phyloP scores from a whole-genome alignment of 176 grass and related monocot species.

The Puya raimondii region DNA sequence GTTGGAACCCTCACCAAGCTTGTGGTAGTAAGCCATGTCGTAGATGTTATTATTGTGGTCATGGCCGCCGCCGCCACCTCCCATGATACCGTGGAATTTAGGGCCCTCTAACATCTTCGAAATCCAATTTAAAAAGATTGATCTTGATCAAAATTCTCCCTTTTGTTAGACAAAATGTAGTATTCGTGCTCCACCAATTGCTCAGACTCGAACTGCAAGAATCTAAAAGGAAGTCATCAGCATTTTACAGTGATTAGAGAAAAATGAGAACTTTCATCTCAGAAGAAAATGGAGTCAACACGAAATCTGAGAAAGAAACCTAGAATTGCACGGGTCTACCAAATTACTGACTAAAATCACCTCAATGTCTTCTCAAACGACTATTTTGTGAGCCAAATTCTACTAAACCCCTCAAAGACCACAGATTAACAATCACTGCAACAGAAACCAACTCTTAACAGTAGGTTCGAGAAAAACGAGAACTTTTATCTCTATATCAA shows the following conservation, averaged over 20 bases:
- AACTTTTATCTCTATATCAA: background rate
- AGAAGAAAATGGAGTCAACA: too few relatives aligned
- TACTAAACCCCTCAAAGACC: too few relatives aligned
- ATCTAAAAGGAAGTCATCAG: slow-evolving; percentile 12
- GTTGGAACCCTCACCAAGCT: slow-evolving; percentile 50
- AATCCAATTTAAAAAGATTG: slow-evolving; percentile 1
- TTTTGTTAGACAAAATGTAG: slow-evolving; percentile 14
- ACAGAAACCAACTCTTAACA: background rate
- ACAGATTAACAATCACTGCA: too few relatives aligned
- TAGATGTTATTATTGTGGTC: slow-evolving; percentile 47
- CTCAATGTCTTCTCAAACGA: too few relatives aligned
- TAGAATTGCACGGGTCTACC: too few relatives aligned
- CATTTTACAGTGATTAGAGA: background rate
- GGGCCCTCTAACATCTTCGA: slow-evolving; percentile 41
- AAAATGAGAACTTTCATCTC: too few relatives aligned
- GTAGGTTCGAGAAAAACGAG: background rate
- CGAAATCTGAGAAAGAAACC: too few relatives aligned
- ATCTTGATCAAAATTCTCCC: slow-evolving; percentile 16
- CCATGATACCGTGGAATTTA: slow-evolving; percentile 51
- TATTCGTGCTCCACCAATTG: slow-evolving; percentile 8
- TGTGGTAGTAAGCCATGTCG: slow-evolving; percentile 41
- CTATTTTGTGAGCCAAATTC: too few relatives aligned
- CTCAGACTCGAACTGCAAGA: background rate
- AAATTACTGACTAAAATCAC: too few relatives aligned
- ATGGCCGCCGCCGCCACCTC: slow-evolving; percentile 33